Conservation (phyloP, 106 monocot species). For the Dendrobium chrysotoxum region DNA sequence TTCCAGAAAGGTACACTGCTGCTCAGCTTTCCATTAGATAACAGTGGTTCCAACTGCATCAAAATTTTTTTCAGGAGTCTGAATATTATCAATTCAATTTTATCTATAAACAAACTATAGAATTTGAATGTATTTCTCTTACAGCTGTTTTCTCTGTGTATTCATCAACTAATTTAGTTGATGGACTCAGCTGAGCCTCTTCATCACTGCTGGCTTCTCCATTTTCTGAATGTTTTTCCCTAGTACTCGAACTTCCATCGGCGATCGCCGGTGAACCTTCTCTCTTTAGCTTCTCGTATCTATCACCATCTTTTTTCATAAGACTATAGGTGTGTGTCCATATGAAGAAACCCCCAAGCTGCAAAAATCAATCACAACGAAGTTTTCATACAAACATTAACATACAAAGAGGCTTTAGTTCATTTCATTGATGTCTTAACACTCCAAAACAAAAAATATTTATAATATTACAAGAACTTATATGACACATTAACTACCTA, state of each 20-base stretch:
- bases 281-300: slow-evolving; percentile 1
- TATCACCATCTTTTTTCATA: slow-evolving; percentile 22
- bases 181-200: neutral
- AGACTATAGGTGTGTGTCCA: slow-evolving; percentile 71
- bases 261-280: neutral
- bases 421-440: no score
- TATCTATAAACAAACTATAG: neutral
- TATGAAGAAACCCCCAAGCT: slow-evolving; percentile 76
- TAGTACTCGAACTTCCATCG: neutral
- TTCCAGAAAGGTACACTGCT: slow-evolving; percentile 5
- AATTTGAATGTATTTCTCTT: neutral
- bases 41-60: slow-evolving; percentile 7
- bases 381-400: neutral
- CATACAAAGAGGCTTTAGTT: no score
- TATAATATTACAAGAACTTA: no score
- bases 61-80: no score
- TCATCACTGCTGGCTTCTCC: neutral
- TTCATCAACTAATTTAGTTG: slow-evolving; percentile 1
- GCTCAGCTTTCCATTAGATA: slow-evolving; percentile 7
- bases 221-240: neutral
- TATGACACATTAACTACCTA: no score
- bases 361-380: slow-evolving; percentile 6
- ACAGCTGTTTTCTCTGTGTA: neutral
- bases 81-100: neutral
- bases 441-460: no score